Evolutionary conservation across 2,329 filamentous ascomycete genomes (phyloP).

Genomic region (Alternaria hordeiaustralica): DNA sequence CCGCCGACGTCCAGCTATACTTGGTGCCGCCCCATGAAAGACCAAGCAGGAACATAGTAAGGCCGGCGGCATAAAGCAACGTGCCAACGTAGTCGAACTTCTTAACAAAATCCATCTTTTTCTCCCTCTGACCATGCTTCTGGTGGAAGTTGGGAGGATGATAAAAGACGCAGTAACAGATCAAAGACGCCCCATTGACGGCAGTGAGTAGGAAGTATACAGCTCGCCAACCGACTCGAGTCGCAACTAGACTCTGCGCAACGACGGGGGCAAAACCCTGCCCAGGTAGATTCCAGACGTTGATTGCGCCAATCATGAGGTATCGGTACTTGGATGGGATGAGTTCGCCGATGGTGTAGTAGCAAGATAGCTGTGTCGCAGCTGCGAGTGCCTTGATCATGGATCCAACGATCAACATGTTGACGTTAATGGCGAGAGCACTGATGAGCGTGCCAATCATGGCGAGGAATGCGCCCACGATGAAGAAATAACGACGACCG

Average conservation of each 20-base stretch:
- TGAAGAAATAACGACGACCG: not conserved
- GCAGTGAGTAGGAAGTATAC: not conserved
- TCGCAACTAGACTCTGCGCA: not conserved
- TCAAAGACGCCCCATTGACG: not conserved
- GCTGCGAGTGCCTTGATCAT: not conserved
- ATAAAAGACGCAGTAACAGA: not conserved
- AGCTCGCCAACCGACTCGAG: not conserved
- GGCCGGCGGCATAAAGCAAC: not conserved
- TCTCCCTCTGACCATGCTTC: not conserved
- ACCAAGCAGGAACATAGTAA: not conserved
- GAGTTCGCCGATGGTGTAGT: not conserved
- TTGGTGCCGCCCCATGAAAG: not conserved
- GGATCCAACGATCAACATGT: not conserved
- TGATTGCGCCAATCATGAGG: not conserved
- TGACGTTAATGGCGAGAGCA: not conserved
- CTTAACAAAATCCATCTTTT: not conserved
- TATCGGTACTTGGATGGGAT: not conserved
- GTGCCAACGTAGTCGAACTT: not conserved
- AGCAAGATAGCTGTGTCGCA: not conserved
- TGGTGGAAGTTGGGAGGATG: not conserved
- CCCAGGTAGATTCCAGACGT: not conserved
- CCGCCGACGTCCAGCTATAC: not conserved
- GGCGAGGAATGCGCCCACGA: not conserved
- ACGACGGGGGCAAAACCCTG: not conserved
- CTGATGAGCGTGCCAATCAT: not conserved